Conservation (phyloP, 2,329 filamentous ascomycete genomes). For the Aspergillus hiratsukae region DNA sequence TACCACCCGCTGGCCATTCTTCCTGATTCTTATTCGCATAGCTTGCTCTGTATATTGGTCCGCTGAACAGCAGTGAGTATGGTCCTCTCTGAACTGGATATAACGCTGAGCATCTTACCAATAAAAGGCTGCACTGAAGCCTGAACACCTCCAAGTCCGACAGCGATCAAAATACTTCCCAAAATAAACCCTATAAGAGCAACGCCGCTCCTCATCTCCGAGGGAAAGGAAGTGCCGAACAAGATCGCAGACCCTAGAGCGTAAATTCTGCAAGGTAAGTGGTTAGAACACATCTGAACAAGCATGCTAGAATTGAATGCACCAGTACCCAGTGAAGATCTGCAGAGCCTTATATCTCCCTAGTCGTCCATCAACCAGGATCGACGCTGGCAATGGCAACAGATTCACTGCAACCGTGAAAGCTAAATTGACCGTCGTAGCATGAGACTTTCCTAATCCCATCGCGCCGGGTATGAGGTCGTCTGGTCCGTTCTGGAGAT, state of each 20-base stretch:
- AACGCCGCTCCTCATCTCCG: neutral
- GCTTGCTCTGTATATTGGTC: neutral
- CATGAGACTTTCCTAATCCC: neutral
- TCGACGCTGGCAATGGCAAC: neutral
- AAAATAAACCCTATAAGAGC: neutral
- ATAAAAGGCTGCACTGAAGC: neutral
- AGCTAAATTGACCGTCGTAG: neutral
- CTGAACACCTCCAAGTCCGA: neutral
- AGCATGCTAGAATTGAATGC: neutral
- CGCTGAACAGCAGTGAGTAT: neutral
- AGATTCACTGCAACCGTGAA: neutral
- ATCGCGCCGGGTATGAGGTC: neutral
- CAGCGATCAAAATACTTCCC: neutral
- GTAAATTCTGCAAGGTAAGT: neutral
- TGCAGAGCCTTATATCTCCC: neutral
- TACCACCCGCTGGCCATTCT: constrained; percentile 1
- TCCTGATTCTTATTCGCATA: neutral
- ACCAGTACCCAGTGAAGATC: neutral
- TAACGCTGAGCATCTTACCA: neutral
- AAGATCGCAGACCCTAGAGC: neutral
- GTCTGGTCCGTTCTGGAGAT: neutral
- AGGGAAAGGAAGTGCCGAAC: neutral
- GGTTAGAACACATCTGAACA: neutral
- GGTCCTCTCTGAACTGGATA: neutral
- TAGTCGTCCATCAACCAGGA: neutral